phyloP scores from a whole-genome alignment of 352 stramenopile genomes.

The Globisporangium sylvaticum region DNA sequence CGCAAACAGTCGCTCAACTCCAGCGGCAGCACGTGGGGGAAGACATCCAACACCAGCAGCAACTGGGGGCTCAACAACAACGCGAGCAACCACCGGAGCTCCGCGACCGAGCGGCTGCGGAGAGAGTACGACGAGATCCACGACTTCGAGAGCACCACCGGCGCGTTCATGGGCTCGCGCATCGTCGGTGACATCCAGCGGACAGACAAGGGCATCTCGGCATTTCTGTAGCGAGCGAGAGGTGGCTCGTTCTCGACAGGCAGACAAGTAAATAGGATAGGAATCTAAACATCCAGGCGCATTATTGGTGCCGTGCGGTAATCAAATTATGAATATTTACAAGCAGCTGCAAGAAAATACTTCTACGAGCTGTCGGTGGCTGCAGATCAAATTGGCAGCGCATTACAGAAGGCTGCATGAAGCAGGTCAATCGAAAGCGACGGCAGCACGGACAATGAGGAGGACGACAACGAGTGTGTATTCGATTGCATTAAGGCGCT shows the following conservation, averaged over 20 bases:
- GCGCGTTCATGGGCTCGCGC: constrained; percentile 14
- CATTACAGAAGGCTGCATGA: too few relatives aligned
- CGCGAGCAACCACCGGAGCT: constrained; percentile 6
- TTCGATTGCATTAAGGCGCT: too few relatives aligned
- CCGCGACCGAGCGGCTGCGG: constrained; percentile 4
- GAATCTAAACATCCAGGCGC: background rate
- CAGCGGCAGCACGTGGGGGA: constrained; percentile 14
- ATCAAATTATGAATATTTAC: constrained; percentile 7
- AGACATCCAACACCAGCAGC: constrained; percentile 6
- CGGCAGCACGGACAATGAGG: background rate
- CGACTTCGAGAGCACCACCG: constrained; percentile 6
- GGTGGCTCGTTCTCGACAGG: background rate
- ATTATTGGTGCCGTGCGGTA: background rate
- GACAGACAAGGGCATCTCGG: constrained; percentile 8
- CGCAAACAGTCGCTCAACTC: constrained; percentile 11
- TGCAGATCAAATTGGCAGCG: background rate
- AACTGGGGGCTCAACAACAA: constrained; percentile 12
- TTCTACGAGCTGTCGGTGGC: background rate
- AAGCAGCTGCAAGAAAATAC: background rate
- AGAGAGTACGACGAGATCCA: constrained; percentile 16
- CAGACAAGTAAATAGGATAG: constrained; percentile 2
- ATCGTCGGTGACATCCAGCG: constrained; percentile 12
- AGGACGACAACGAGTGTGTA: too few relatives aligned
- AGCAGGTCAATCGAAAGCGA: too few relatives aligned
- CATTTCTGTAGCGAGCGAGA: constrained; percentile 9